Base-by-base conservation (phyloP, 2,329 filamentous ascomycete genomes). In the Fusarium sp. region DNA sequence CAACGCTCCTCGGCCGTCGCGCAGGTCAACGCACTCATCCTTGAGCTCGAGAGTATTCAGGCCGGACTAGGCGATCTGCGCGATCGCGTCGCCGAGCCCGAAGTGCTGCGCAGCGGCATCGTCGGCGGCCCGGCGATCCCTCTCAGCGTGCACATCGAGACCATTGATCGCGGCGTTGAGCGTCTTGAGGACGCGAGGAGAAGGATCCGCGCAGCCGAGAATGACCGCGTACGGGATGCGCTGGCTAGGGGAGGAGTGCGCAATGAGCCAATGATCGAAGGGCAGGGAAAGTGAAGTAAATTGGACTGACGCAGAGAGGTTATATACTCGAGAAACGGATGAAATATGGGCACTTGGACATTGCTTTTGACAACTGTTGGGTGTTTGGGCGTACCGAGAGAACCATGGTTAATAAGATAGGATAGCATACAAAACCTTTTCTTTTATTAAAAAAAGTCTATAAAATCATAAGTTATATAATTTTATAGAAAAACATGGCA, bases 31-130 rank as follows among this genome's bases (percentile, higher is more conserved):
- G 82, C 82, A 2, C 87, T 92, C 1, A 79, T 95, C 13, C 77
- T 92, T 38, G 91, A 92, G 69, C 81, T 95, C 32, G 85, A 91
- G 74, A 85, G 85, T 52, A 94, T 95, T 60, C 85, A 88, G 66
- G 83, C 86, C 2, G 87, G 87, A 40, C 77, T 96, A 11, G 87
- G 88, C 64, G 89, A 92, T 68, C 74, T 96, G 65, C 80, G 90
- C 22, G 89, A 92, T 58, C 80, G 88, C 6, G 89, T 93, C 9
- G 87, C 85, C 1, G 83, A 85, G 53, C 90, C 91, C 0, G 88
- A 87, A 63, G 74, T 89, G 9, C 69, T 88, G 10, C 82, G 82
- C 2, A 82, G 80, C 25, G 77, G 78, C 7, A 68, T 69, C 19
- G 73, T 53, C 13, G 53, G 58, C 1, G 28, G 69, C 4, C 56